Evolutionary conservation across 73 alveolate genomes (phyloP).

Genomic region (Symbiodinium pilosum): DNA sequence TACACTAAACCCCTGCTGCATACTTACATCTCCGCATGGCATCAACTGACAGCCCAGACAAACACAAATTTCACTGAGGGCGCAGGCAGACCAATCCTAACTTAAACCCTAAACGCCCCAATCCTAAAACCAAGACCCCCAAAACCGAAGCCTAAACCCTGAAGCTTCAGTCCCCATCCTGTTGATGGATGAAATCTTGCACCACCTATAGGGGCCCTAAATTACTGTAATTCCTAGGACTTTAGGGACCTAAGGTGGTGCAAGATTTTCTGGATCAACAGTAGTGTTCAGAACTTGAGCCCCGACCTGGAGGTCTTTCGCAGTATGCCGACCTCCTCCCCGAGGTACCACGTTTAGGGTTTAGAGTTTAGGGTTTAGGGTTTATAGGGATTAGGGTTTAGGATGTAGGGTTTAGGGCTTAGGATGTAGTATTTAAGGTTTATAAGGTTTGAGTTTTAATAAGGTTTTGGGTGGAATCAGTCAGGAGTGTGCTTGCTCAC

Average conservation of each 20-base stretch:
- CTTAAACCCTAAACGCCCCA: not conserved
- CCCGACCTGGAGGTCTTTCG: not conserved
- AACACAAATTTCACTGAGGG: no score
- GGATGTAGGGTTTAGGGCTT: not conserved
- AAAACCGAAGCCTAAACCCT: not conserved
- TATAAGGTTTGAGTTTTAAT: not conserved
- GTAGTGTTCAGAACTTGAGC: no score
- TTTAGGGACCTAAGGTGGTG: no score
- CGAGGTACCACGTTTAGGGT: not conserved
- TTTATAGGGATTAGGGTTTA: not conserved
- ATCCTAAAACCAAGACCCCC: not conserved
- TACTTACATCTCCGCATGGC: no score
- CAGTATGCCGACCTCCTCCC: not conserved
- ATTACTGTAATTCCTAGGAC: no score
- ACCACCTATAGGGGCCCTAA: not conserved
- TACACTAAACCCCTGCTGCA: no score
- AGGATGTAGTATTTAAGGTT: not conserved
- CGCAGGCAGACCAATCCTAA: not conserved
- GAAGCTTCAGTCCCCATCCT: no score
- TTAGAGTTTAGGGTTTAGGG: not conserved
- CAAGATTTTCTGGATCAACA: no score
- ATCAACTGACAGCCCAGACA: no score
- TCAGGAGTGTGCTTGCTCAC: no score
- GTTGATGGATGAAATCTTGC: not conserved
- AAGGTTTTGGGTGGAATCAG: no score